Percentiles rank a stretch among this genome's conserved stretches.
phyloP scores from a whole-genome alignment of 1,284 basidiomycete species.

The Ganoderma sinense region DNA sequence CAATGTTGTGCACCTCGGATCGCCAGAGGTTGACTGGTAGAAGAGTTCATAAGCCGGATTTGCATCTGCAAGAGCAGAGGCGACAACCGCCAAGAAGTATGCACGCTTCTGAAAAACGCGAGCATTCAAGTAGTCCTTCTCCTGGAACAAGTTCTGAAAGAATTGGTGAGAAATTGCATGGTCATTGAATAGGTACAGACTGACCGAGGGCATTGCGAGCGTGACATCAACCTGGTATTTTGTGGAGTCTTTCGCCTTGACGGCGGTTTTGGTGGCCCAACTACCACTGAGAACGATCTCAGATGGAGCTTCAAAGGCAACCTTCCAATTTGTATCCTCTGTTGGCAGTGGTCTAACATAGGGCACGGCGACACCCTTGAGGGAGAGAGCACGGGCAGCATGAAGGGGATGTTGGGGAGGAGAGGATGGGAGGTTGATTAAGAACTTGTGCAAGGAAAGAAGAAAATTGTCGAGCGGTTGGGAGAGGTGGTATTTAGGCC shows the following conservation, averaged over 20 bases:
- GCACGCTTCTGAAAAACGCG: constrained; percentile 95
- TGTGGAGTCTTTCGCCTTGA: constrained; percentile 69
- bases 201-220: constrained; percentile 86
- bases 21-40: constrained; percentile 68
- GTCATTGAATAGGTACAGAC: constrained; percentile 38
- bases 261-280: constrained; percentile 74
- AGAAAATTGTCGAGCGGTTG: constrained; percentile 72
- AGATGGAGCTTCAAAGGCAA: constrained; percentile 71
- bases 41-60: constrained; percentile 59
- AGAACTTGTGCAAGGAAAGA: constrained; percentile 62
- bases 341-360: constrained; percentile 70
- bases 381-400: constrained; percentile 58
- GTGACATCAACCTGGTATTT: constrained; percentile 85
- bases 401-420: constrained; percentile 72
- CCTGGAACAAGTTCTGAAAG: constrained; percentile 81
- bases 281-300: constrained; percentile 78
- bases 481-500: constrained; percentile 67
- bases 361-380: constrained; percentile 62
- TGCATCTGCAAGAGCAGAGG: constrained; percentile 62
- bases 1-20: constrained; percentile 76
- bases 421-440: constrained; percentile 65
- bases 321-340: constrained; percentile 81
- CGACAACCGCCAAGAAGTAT: constrained; percentile 89
- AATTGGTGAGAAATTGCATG: background rate
- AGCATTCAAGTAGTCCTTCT: constrained; percentile 92